Conservation (phyloP, 441 rosid species). For the Erysimum cheiri region DNA sequence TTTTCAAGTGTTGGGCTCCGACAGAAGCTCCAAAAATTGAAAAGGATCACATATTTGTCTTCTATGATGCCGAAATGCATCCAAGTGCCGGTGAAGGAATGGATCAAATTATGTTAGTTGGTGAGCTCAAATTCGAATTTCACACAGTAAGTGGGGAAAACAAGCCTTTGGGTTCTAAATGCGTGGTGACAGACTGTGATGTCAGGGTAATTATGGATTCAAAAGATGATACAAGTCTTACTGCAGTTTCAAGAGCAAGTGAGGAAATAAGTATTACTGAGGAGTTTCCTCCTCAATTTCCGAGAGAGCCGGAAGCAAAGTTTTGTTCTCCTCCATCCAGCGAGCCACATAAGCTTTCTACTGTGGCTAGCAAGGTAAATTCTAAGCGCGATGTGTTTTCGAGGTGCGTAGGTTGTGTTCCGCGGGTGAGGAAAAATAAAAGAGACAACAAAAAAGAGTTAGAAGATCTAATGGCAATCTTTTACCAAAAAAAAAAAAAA, state of each 20-base stretch:
- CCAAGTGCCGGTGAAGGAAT: background rate
- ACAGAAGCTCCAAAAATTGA: slow-evolving; percentile 25
- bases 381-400: background rate
- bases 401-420: background rate
- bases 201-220: slow-evolving; percentile 14
- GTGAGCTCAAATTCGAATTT: slow-evolving; percentile 22
- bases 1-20: slow-evolving; percentile 27
- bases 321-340: no score
- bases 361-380: background rate
- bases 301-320: background rate
- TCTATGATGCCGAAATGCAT: slow-evolving; percentile 15
- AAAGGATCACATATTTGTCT: slow-evolving; percentile 23
- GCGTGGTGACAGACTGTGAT: slow-evolving; percentile 11
- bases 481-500: no score
- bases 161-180: background rate
- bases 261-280: background rate
- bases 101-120: background rate
- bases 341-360: background rate
- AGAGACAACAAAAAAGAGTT: background rate
- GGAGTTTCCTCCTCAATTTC: background rate
- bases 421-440: background rate
- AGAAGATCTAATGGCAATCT: background rate
- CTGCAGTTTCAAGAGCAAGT: background rate
- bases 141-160: slow-evolving; percentile 31
- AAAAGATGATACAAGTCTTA: background rate